A percentile compares a stretch with the other conserved stretches of the same genome.
These are phyloP conservation scores for Nakaseomyces sp. DNA, from an alignment of 1,139 yeast genomes.

Conservation along the genomic window DNA sequence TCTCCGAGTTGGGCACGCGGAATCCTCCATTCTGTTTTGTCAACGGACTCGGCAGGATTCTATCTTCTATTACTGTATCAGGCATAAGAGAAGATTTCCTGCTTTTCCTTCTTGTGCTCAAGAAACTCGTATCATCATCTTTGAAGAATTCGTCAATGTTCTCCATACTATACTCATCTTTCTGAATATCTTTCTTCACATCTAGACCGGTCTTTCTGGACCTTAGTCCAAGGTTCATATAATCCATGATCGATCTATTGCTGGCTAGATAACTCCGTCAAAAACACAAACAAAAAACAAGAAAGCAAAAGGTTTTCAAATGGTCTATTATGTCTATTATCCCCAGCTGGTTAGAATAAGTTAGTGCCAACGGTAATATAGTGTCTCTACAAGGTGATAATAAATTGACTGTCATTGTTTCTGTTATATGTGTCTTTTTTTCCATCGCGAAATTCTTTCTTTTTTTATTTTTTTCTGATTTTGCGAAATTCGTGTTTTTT, in stretches of 20 bases:
- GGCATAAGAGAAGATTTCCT: slow-evolving; percentile 18
- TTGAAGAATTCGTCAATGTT: slow-evolving; percentile 69
- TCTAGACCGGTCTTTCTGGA: slow-evolving; percentile 55
- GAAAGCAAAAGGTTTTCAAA: too few species aligned
- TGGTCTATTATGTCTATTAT: too few species aligned
- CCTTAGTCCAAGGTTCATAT: slow-evolving; percentile 44
- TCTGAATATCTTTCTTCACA: slow-evolving; percentile 42
- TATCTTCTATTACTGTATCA: not conserved
- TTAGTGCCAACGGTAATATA: too few species aligned
- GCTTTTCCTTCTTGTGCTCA: slow-evolving; percentile 13
- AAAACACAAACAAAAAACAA: not conserved
- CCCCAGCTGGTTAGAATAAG: too few species aligned
- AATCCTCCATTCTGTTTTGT: slow-evolving; percentile 2
- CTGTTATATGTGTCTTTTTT: too few species aligned
- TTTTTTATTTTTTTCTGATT: too few species aligned
- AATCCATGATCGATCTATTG: slow-evolving; percentile 32
- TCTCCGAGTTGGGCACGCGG: slow-evolving; percentile 7
- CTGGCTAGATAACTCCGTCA: too few species aligned
- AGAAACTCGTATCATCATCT: slow-evolving; percentile 32
- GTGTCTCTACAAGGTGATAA: too few species aligned
- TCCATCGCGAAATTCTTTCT: too few species aligned
- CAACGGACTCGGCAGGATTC: slow-evolving; percentile 3
- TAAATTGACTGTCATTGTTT: too few species aligned
- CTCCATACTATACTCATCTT: slow-evolving; percentile 70
- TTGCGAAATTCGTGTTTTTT: not conserved